These are phyloP conservation scores for Plectosphaerella cucumerina DNA, from an alignment of 2,329 filamentous ascomycete genomes.

Conservation along the genomic window DNA sequence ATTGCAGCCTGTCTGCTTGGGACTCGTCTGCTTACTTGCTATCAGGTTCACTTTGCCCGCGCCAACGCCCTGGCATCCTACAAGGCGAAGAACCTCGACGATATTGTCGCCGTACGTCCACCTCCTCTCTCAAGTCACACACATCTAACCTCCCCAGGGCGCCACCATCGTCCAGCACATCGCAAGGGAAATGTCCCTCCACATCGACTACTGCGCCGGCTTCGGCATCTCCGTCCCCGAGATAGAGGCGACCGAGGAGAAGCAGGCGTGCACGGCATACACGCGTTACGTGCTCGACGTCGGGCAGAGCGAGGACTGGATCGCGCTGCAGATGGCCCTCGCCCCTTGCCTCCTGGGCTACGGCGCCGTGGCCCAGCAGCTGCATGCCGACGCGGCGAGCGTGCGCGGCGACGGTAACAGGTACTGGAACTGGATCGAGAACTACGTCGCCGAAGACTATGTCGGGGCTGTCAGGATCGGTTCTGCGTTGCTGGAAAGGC, in stretches of 20 bases:
- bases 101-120: constrained; percentile 75
- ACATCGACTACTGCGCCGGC: constrained; percentile 74
- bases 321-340: constrained; percentile 79
- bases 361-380: constrained; percentile 68
- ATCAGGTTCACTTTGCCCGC: constrained; percentile 76
- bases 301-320: constrained; percentile 81
- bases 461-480: constrained; percentile 65
- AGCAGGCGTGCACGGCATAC: constrained; percentile 77
- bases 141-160: constrained; percentile 33
- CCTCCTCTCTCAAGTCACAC: constrained; percentile 45
- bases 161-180: constrained; percentile 72
- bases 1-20: neutral
- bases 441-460: constrained; percentile 81
- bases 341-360: constrained; percentile 91
- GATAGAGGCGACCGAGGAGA: constrained; percentile 70
- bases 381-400: constrained; percentile 60
- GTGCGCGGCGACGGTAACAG: constrained; percentile 56
- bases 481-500: constrained; percentile 71
- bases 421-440: constrained; percentile 91
- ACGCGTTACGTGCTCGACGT: constrained; percentile 84
- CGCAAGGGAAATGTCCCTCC: constrained; percentile 73
- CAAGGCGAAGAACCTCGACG: constrained; percentile 70
- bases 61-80: constrained; percentile 83
- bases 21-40: neutral
- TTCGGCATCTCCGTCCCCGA: constrained; percentile 74